Evolutionary conservation across 2,329 filamentous ascomycete species (phyloP).

Genomic region (Lojkania enalia): DNA sequence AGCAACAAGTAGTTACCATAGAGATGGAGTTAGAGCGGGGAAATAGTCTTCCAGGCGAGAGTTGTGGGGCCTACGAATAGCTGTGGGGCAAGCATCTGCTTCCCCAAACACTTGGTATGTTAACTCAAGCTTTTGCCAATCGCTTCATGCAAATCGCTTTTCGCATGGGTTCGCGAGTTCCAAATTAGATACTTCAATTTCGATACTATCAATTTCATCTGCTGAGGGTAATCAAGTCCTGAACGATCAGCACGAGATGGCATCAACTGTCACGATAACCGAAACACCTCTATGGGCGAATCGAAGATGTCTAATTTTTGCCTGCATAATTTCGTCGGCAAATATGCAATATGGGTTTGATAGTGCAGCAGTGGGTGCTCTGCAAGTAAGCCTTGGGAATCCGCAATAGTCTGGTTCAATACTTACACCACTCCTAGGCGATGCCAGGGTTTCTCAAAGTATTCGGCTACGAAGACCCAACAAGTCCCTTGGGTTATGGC

Average conservation of each 20-base stretch:
- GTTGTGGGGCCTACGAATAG: not conserved
- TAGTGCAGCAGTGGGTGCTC: constrained; percentile 50
- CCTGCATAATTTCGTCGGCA: constrained; percentile 51
- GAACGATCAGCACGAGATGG: not conserved
- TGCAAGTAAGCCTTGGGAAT: constrained; percentile 19
- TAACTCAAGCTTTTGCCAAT: not conserved
- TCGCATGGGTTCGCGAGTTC: not conserved
- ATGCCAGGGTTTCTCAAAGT: constrained; percentile 58
- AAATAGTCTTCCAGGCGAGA: not conserved
- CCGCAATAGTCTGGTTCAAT: not conserved
- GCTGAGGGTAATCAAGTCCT: not conserved
- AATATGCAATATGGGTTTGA: constrained; percentile 60
- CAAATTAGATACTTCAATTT: not conserved
- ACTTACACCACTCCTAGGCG: constrained; percentile 41
- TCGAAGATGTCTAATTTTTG: constrained; percentile 53
- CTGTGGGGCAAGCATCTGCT: not conserved
- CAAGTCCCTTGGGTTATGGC: constrained; percentile 41
- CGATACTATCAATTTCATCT: not conserved
- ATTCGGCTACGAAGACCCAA: constrained; percentile 54
- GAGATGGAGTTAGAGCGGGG: not conserved
- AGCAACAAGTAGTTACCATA: not conserved
- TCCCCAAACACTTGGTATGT: too few relatives aligned
- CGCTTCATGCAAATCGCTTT: not conserved
- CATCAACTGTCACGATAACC: not conserved
- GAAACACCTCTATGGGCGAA: constrained; percentile 33